Percentiles rank a stretch among this genome's conserved stretches.
Conservation (phyloP, 2,329 filamentous ascomycete genomes). For the Cytospora leucostoma region DNA sequence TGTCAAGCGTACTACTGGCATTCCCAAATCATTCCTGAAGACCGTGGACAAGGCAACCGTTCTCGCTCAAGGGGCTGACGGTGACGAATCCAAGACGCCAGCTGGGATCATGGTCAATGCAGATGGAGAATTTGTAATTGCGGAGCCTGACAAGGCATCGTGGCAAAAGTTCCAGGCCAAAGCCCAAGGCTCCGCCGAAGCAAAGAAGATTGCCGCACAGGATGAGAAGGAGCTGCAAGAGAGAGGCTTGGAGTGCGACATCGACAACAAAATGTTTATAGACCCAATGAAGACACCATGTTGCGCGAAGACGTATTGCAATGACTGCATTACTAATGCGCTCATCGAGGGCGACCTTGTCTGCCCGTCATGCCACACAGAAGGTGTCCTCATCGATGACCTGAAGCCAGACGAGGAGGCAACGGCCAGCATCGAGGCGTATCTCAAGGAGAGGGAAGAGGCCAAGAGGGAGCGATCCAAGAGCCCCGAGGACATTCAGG, state of each 20-base stretch:
- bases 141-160: conserved; percentile 89
- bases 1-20: conserved; percentile 95
- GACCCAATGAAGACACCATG: conserved; percentile 99
- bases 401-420: conserved; percentile 80
- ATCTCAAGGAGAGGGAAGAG: conserved; percentile 60
- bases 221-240: conserved; percentile 87
- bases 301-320: conserved; percentile 98
- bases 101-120: conserved; percentile 97
- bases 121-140: conserved; percentile 96
- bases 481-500: conserved; percentile 44
- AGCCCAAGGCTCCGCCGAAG: conserved; percentile 80
- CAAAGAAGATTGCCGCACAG: conserved; percentile 73
- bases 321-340: conserved; percentile 98
- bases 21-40: conserved; percentile 91
- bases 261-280: conserved; percentile 98
- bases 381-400: conserved; percentile 91
- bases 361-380: conserved; percentile 88
- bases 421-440: conserved; percentile 76
- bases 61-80: conserved; percentile 70
- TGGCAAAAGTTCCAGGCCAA: conserved; percentile 98
- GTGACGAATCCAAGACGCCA: conserved; percentile 77
- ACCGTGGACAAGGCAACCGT: conserved; percentile 89
- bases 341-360: conserved; percentile 97
- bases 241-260: conserved; percentile 84
- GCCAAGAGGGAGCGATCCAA: conserved; percentile 51